These are phyloP conservation scores for Cyberlindnera americana DNA, from an alignment of 805 yeast species.

Conservation along the genomic window DNA sequence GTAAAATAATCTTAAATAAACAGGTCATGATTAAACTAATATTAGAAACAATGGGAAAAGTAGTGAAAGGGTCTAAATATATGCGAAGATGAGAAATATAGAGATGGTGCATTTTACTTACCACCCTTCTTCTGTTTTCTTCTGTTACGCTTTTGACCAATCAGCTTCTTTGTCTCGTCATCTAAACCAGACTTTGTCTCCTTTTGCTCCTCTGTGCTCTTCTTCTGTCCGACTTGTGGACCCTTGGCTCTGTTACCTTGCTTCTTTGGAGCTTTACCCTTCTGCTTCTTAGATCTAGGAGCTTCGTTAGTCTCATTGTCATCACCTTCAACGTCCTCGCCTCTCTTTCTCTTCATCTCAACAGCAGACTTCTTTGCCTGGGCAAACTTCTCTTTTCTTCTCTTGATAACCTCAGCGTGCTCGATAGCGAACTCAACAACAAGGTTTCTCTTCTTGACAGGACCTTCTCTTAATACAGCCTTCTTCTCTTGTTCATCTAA, in stretches of 20 bases:
- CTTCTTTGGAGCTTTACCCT: conserved; percentile 23
- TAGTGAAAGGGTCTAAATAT: neutral
- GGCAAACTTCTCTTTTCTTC: conserved; percentile 71
- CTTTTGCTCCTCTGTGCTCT: conserved; percentile 12
- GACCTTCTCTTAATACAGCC: conserved; percentile 48
- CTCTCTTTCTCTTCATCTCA: conserved; percentile 27
- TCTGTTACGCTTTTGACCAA: conserved; percentile 67
- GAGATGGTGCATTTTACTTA: conserved; percentile 9
- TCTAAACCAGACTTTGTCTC: conserved; percentile 37
- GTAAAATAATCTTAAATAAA: neutral
- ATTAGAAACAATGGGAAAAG: neutral
- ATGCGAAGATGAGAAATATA: neutral
- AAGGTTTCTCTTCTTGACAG: conserved; percentile 58
- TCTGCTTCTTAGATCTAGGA: conserved; percentile 14
- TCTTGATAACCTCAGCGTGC: conserved; percentile 87
- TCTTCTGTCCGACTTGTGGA: conserved; percentile 21
- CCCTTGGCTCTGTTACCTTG: conserved; percentile 46
- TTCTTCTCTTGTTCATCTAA: conserved; percentile 64
- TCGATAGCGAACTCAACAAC: conserved; percentile 96
- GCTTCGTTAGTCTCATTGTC: conserved; percentile 18
- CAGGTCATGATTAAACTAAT: conserved; percentile 1
- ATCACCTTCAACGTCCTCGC: conserved; percentile 22
- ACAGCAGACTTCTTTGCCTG: conserved; percentile 35
- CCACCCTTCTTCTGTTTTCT: conserved; percentile 43
- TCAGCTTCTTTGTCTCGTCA: conserved; percentile 57